phyloP scores from a whole-genome alignment of 768 basidiomycete species.

The Macrolepiota dolichaula region DNA sequence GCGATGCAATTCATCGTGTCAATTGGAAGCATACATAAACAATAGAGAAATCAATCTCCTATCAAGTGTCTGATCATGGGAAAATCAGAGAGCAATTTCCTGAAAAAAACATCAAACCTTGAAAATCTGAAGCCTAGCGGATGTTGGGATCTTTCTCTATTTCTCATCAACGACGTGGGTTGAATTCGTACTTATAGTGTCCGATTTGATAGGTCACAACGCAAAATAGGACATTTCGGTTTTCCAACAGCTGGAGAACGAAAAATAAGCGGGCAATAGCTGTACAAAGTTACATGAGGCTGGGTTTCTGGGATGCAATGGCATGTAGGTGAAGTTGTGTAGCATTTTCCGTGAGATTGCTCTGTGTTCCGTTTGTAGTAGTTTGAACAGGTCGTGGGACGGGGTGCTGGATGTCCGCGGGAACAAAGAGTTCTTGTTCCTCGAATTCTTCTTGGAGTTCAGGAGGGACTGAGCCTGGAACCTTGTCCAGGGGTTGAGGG shows the following conservation, averaged over 20 bases:
- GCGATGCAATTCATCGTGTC: not conserved
- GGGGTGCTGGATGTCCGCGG: conserved; percentile 49
- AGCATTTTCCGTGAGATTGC: not conserved
- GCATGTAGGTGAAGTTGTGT: not conserved
- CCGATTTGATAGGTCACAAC: not conserved
- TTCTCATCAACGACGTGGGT: not conserved
- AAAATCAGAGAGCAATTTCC: not conserved
- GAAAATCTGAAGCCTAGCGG: not conserved
- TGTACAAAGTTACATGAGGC: not conserved
- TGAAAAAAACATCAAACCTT: not conserved
- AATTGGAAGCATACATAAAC: not conserved
- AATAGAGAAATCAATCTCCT: not conserved
- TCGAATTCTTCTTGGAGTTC: conserved; percentile 58
- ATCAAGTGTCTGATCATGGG: not conserved
- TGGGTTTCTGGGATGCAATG: not conserved
- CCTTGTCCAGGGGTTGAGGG: conserved; percentile 58
- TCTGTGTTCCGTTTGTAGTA: not conserved
- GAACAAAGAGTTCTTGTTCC: conserved; percentile 68
- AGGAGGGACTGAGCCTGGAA: conserved; percentile 53
- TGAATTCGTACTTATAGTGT: not conserved
- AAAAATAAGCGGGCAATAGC: not conserved
- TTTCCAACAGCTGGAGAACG: not conserved
- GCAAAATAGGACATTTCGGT: not conserved
- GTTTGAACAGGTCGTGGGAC: not conserved
- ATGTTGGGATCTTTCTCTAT: not conserved